Percentiles rank a stretch among this genome's conserved stretches.
phyloP scores from a whole-genome alignment of 2,329 filamentous ascomycete species.

The Alternaria arbusti region DNA sequence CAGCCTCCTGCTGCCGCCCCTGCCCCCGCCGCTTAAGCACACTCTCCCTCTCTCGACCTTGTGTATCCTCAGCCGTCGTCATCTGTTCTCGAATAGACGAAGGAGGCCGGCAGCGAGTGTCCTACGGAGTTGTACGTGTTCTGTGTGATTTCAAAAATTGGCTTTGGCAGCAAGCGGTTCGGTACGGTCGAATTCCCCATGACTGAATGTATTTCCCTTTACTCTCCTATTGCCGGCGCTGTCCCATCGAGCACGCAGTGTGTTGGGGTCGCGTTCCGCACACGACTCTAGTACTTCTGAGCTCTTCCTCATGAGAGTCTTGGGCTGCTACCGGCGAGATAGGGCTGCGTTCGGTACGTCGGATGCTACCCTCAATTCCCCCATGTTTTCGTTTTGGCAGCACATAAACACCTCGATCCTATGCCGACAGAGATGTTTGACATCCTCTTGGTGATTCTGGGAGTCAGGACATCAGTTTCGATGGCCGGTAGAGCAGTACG shows the following conservation, averaged over 20 bases:
- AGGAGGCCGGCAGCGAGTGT: constrained; percentile 47
- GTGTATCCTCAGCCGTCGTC: constrained; percentile 41
- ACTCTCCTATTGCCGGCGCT: constrained; percentile 33
- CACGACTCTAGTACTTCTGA: constrained; percentile 25
- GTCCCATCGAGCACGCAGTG: constrained; percentile 32
- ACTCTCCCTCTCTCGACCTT: constrained; percentile 40
- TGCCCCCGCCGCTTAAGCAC: constrained; percentile 43
- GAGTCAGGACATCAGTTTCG: constrained; percentile 29
- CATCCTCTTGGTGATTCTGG: constrained; percentile 27
- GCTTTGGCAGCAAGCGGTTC: constrained; percentile 50
- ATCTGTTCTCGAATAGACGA: constrained; percentile 42
- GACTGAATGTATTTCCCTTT: constrained; percentile 50
- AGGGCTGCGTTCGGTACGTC: constrained; percentile 39
- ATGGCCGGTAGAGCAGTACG: constrained; percentile 25
- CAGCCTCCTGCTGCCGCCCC: constrained; percentile 38
- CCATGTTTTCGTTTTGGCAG: constrained; percentile 41
- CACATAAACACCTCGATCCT: constrained; percentile 31
- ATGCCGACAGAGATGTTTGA: constrained; percentile 31
- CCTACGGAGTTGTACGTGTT: constrained; percentile 48
- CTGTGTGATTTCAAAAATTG: constrained; percentile 49
- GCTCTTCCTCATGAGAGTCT: constrained; percentile 33
- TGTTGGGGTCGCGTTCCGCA: constrained; percentile 23
- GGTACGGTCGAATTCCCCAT: constrained; percentile 48
- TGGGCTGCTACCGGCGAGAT: constrained; percentile 27
- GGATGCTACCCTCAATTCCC: constrained; percentile 44